phyloP scores from a whole-genome alignment of 352 stramenopile genomes.

The Phytophthora ohioensis region DNA sequence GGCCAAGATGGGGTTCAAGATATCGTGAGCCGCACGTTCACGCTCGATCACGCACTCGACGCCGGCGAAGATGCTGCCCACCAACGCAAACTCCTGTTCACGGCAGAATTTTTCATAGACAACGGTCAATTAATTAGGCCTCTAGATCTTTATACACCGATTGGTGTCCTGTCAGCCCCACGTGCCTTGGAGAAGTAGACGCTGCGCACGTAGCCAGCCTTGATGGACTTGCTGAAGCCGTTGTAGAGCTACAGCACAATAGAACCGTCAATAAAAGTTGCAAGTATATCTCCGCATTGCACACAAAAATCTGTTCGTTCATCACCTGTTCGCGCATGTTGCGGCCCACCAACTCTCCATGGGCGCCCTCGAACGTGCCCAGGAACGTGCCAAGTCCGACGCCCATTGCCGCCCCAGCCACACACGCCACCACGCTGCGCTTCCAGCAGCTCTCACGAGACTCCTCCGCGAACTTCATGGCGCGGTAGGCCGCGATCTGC shows the following conservation, averaged over 20 bases:
- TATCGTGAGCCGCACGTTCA: constrained; percentile 79
- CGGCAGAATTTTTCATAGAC: constrained; percentile 1
- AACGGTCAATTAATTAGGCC: neutral
- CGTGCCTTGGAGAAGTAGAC: constrained; percentile 88
- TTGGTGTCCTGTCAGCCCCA: neutral
- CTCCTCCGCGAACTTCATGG: constrained; percentile 81
- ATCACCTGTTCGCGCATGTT: constrained; percentile 87
- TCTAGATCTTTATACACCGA: neutral
- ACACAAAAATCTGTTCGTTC: neutral
- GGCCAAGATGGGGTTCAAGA: constrained; percentile 81
- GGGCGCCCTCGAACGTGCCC: constrained; percentile 88
- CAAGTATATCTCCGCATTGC: neutral
- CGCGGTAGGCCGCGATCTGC: constrained; percentile 53
- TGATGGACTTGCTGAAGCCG: constrained; percentile 86
- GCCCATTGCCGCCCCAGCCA: constrained; percentile 79
- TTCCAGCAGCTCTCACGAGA: constrained; percentile 87
- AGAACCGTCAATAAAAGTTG: neutral
- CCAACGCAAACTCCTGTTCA: constrained; percentile 81
- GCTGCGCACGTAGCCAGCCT: constrained; percentile 79
- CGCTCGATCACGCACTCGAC: constrained; percentile 89
- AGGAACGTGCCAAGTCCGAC: constrained; percentile 87
- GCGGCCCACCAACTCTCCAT: constrained; percentile 85
- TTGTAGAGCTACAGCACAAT: constrained; percentile 70
- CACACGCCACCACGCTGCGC: constrained; percentile 80
- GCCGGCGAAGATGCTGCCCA: constrained; percentile 83